Evolutionary conservation across 768 basidiomycete genomes (phyloP).

Genomic region (Boletellus emodensis): DNA sequence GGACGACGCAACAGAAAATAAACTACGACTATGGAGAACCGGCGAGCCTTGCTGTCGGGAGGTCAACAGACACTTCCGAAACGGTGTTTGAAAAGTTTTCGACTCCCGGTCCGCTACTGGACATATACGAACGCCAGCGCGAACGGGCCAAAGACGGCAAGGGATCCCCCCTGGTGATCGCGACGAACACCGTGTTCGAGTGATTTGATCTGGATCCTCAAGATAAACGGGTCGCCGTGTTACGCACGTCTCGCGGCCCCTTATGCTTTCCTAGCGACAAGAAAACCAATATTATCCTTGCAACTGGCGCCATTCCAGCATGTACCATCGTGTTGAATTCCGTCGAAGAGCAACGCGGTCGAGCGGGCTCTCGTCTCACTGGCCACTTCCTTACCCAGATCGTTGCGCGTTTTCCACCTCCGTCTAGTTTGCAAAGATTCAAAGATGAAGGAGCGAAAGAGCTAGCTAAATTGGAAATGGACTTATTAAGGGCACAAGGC

Average conservation of each 20-base stretch:
- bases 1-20: no score
- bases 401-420: conserved; percentile 6
- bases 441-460: no score
- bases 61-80: conserved; percentile 1
- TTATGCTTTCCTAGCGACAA: conserved; percentile 6
- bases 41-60: conserved; percentile 13
- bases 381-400: conserved; percentile 15
- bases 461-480: no score
- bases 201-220: conserved; percentile 4
- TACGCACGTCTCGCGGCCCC: conserved; percentile 15
- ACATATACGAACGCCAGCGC: conserved; percentile 13
- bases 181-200: conserved; percentile 4
- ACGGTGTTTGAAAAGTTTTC: conserved; percentile 17
- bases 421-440: background rate
- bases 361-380: conserved; percentile 13
- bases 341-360: conserved; percentile 1
- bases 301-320: conserved; percentile 17
- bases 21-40: conserved; percentile 3
- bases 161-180: conserved; percentile 17
- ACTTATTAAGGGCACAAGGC: no score
- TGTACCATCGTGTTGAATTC: conserved; percentile 19
- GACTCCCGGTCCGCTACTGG: conserved; percentile 14
- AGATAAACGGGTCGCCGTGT: conserved; percentile 1
- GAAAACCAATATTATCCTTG: conserved; percentile 17
- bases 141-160: conserved; percentile 1